Percentiles rank a stretch among this genome's conserved stretches.
Evolutionary conservation across 768 basidiomycete species (phyloP).

Genomic region (Pulveroboletus sp.): DNA sequence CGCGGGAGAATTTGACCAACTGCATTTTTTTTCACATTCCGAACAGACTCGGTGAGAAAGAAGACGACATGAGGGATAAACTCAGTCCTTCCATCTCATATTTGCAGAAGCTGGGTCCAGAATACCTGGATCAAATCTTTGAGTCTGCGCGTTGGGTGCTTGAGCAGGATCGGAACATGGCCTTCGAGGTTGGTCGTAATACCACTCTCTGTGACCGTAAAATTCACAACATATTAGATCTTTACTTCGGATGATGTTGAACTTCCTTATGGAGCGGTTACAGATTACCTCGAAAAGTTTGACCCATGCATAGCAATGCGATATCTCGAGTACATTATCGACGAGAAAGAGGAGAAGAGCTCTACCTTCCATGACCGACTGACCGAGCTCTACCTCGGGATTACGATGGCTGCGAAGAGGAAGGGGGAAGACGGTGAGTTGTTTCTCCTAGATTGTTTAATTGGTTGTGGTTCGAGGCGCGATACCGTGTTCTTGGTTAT

Average conservation of each 20-base stretch:
- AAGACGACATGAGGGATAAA: slow-evolving; percentile 73
- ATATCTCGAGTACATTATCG: slow-evolving; percentile 84
- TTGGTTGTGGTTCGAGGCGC: background rate
- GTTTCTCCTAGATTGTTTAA: background rate
- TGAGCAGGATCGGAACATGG: slow-evolving; percentile 64
- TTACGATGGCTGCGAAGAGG: slow-evolving; percentile 56
- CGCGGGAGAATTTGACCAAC: background rate
- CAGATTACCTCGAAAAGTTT: slow-evolving; percentile 71
- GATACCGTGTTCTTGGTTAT: background rate
- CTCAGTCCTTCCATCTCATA: slow-evolving; percentile 82
- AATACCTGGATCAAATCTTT: slow-evolving; percentile 78
- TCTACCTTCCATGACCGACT: slow-evolving; percentile 81
- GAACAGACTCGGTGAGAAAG: slow-evolving; percentile 72
- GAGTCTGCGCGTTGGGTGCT: slow-evolving; percentile 83
- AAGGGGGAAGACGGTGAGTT: slow-evolving; percentile 53
- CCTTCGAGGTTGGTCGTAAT: slow-evolving; percentile 56
- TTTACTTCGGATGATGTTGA: slow-evolving; percentile 95
- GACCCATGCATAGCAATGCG: slow-evolving; percentile 64
- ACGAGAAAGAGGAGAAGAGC: slow-evolving; percentile 63
- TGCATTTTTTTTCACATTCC: background rate
- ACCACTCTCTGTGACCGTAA: background rate
- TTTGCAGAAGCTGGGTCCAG: slow-evolving; percentile 83
- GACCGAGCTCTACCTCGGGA: slow-evolving; percentile 78
- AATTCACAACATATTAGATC: slow-evolving; percentile 47
- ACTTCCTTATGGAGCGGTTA: slow-evolving; percentile 71